A percentile compares a stretch with the other conserved stretches of the same genome.
phyloP scores from a whole-genome alignment of 164 flowering plant genomes.

The grape (Vitis vinifera) region ASM3070453v1 NC_081821.1:9989001-9989500 shows the following conservation, averaged over 20 bases:
- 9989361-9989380: too few relatives aligned
- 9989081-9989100: conserved; percentile 43
- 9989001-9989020: neutral
- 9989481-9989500: too few relatives aligned
- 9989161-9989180: conserved; percentile 95
- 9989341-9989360: neutral
- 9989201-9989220: conserved; percentile 1
- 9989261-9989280: too few relatives aligned
- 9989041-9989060: neutral
- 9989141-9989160: conserved; percentile 88
- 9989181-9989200: conserved; percentile 53
- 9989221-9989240: too few relatives aligned
- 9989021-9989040: neutral
- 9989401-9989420: too few relatives aligned
- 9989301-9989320: neutral
- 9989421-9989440: too few relatives aligned
- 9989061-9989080: neutral
- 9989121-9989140: conserved; percentile 98
- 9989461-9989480: too few relatives aligned
- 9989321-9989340: neutral
- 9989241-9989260: neutral
- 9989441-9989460: too few relatives aligned
- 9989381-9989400: too few relatives aligned
- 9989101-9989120: conserved; percentile 97
- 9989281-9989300: neutral